Percentiles rank a stretch among this genome's conserved stretches.
phyloP scores from a whole-genome alignment of 495 filamentous ascomycete species.

The Aspergillus diversus region DNA sequence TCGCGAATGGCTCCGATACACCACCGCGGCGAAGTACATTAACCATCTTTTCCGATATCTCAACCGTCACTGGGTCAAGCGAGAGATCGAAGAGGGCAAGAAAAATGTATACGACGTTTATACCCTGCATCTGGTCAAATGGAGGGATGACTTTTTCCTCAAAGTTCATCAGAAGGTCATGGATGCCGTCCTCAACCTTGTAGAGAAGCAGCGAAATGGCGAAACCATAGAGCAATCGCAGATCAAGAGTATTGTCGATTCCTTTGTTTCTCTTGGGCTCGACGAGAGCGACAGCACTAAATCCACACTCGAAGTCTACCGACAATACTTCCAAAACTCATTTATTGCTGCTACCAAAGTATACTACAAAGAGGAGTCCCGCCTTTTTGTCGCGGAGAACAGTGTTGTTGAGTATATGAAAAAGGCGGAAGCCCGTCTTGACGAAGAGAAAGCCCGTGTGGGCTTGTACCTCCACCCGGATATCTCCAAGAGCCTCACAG shows the following conservation, averaged over 20 bases:
- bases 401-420: conserved; percentile 99
- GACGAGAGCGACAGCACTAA: conserved; percentile 93
- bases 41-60: conserved; percentile 97
- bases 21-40: conserved; percentile 91
- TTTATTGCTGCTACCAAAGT: conserved; percentile 82
- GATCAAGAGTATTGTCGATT: conserved; percentile 96
- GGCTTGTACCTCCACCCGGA: conserved; percentile 89
- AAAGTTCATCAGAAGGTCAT: conserved; percentile 86
- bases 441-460: conserved; percentile 94
- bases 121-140: conserved; percentile 91
- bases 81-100: conserved; percentile 98
- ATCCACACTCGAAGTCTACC: conserved; percentile 93
- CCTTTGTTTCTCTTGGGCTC: conserved; percentile 91
- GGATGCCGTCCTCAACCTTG: conserved; percentile 90
- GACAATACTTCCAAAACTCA: conserved; percentile 86
- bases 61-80: conserved; percentile 98
- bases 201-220: conserved; percentile 96
- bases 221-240: conserved; percentile 97
- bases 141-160: conserved; percentile 88
- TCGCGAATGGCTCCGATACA: conserved; percentile 93
- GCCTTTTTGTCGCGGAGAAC: conserved; percentile 93
- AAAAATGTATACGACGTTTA: conserved; percentile 99
- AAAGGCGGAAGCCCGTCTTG: conserved; percentile 90
- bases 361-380: conserved; percentile 92
- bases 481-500: conserved; percentile 81